Percentiles rank a stretch among this genome's conserved stretches.
phyloP scores from a whole-genome alignment of 805 yeast species.

The Candida manassasensis region DNA sequence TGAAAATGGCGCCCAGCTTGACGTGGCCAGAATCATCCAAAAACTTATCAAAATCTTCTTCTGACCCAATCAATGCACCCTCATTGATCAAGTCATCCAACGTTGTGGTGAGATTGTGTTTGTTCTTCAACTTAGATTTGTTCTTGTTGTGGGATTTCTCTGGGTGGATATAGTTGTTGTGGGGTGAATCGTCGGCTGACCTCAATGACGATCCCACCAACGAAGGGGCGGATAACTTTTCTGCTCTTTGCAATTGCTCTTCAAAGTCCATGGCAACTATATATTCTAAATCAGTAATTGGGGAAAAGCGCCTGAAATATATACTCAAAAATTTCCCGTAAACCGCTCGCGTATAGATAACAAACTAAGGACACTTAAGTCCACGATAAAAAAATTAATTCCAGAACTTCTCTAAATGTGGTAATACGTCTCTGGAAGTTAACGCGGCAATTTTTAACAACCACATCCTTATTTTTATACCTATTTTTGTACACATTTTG shows the following conservation, averaged over 20 bases:
- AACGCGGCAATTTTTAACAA: too few species aligned
- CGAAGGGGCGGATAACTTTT: slow-evolving; percentile 44
- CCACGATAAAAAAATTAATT: too few species aligned
- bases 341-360: neutral
- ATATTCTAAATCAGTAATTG: too few species aligned
- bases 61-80: slow-evolving; percentile 44
- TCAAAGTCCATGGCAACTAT: slow-evolving; percentile 44
- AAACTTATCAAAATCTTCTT: slow-evolving; percentile 48
- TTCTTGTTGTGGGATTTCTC: slow-evolving; percentile 25
- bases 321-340: too few species aligned
- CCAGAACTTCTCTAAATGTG: too few species aligned
- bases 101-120: slow-evolving; percentile 41
- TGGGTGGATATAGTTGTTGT: slow-evolving; percentile 42
- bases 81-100: slow-evolving; percentile 47
- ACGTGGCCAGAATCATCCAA: slow-evolving; percentile 52
- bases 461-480: too few species aligned
- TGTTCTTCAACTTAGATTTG: slow-evolving; percentile 11
- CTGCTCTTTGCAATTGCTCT: slow-evolving; percentile 50
- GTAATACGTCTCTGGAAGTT: too few species aligned
- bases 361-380: neutral
- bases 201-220: slow-evolving; percentile 50
- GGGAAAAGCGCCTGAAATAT: too few species aligned
- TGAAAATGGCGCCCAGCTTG: slow-evolving; percentile 37
- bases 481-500: too few species aligned
- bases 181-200: slow-evolving; percentile 43